phyloP scores from a whole-genome alignment of 345 rosid species.

The Aquilaria yunnanensis region DNA sequence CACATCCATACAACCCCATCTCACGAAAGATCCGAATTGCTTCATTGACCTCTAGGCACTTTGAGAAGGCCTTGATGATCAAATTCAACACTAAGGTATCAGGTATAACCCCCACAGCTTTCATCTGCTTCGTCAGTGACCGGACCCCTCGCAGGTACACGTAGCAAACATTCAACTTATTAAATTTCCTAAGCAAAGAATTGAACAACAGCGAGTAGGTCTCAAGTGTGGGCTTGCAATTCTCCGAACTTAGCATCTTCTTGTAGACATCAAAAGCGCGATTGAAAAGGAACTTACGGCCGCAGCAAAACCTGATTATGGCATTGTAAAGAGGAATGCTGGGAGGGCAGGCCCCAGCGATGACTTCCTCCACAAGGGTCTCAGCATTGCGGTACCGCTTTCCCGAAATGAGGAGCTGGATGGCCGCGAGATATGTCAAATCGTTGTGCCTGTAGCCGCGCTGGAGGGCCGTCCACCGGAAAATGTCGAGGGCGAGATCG shows the following conservation, averaged over 20 bases:
- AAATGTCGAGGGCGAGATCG: constrained; percentile 80
- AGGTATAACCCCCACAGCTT: constrained; percentile 67
- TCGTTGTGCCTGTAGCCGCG: constrained; percentile 68
- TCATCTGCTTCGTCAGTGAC: constrained; percentile 85
- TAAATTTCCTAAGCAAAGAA: constrained; percentile 68
- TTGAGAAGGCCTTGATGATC: constrained; percentile 80
- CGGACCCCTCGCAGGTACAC: constrained; percentile 75
- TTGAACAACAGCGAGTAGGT: constrained; percentile 55
- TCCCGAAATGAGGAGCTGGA: constrained; percentile 53
- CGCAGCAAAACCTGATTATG: constrained; percentile 68
- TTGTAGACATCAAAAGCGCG: constrained; percentile 80
- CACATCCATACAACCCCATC: constrained; percentile 80
- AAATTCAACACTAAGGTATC: constrained; percentile 77
- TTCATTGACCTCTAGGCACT: constrained; percentile 72
- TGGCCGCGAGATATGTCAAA: constrained; percentile 53
- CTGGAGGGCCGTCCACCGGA: constrained; percentile 86
- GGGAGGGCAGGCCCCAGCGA: constrained; percentile 78
- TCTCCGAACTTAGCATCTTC: constrained; percentile 59
- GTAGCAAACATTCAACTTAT: constrained; percentile 60
- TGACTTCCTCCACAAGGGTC: constrained; percentile 67
- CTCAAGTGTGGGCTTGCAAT: constrained; percentile 72
- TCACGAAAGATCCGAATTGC: constrained; percentile 64
- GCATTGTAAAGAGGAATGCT: constrained; percentile 66
- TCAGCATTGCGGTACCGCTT: constrained; percentile 65
- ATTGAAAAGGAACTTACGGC: constrained; percentile 65